phyloP scores from a whole-genome alignment of 192 early-diverging fungal species.

The Linnemannia hyalina region DNA sequence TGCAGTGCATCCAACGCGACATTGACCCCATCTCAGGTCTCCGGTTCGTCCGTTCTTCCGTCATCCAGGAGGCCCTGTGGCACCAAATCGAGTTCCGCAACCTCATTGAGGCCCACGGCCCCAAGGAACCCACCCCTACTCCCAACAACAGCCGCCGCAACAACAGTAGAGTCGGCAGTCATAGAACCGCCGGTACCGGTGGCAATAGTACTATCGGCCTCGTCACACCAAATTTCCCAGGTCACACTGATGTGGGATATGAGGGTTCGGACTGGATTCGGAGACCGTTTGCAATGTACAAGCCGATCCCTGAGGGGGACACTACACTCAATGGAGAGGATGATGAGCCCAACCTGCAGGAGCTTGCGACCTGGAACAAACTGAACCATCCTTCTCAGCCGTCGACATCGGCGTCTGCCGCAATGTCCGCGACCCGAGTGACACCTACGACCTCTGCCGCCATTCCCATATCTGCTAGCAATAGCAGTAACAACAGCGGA shows the following conservation, averaged over 20 bases:
- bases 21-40: conserved; percentile 48
- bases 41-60: conserved; percentile 43
- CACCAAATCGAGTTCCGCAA: conserved; percentile 63
- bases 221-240: neutral
- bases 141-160: neutral
- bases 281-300: neutral
- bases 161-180: neutral
- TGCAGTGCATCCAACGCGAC: conserved; percentile 59
- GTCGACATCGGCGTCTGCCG: neutral
- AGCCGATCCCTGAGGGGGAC: conserved; percentile 1
- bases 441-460: neutral
- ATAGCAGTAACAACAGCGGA: too few species aligned
- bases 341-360: neutral
- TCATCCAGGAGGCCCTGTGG: conserved; percentile 67
- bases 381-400: neutral
- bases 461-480: neutral
- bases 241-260: neutral
- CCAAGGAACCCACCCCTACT: neutral
- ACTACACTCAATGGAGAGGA: neutral
- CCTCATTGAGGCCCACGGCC: conserved; percentile 47
- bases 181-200: neutral
- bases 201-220: neutral
- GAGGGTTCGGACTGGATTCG: neutral
- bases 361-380: too few species aligned
- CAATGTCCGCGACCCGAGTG: neutral